These are phyloP conservation scores for Cercospora sp. DNA, from an alignment of 2,329 filamentous ascomycete species.

Conservation along the genomic window DNA sequence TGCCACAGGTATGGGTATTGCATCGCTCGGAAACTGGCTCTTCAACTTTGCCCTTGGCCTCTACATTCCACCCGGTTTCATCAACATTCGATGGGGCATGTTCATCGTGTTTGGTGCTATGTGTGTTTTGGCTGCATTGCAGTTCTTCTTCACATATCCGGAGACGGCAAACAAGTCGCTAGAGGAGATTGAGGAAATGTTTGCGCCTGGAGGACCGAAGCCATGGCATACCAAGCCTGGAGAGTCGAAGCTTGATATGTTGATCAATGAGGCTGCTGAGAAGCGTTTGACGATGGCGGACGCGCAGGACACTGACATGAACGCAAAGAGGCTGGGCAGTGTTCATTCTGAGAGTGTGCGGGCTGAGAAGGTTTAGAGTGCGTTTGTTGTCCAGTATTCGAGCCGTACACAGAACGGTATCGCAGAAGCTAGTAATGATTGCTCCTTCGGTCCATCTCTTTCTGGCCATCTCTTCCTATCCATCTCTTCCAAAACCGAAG, in stretches of 20 bases:
- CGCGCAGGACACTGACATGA: neutral
- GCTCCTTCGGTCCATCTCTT: no score
- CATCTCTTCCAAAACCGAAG: no score
- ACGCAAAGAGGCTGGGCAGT: slow-evolving; percentile 3
- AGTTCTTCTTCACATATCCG: slow-evolving; percentile 50
- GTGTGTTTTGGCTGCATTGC: slow-evolving; percentile 49
- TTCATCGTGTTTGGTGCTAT: slow-evolving; percentile 54
- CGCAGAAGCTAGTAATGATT: no score
- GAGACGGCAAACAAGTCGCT: slow-evolving; percentile 45
- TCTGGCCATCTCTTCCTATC: no score
- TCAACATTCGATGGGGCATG: slow-evolving; percentile 58
- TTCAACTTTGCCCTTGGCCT: slow-evolving; percentile 63
- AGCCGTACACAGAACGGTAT: neutral
- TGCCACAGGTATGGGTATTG: slow-evolving; percentile 60
- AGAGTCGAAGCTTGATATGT: slow-evolving; percentile 37
- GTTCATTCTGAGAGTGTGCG: neutral
- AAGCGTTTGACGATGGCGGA: slow-evolving; percentile 27
- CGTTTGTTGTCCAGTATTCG: neutral
- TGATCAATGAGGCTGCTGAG: slow-evolving; percentile 25
- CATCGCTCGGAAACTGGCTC: slow-evolving; percentile 55
- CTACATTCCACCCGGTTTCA: slow-evolving; percentile 60
- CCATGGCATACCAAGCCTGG: slow-evolving; percentile 44
- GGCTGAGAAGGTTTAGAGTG: neutral
- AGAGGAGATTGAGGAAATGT: slow-evolving; percentile 45
- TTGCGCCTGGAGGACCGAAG: slow-evolving; percentile 38